phyloP scores from a whole-genome alignment of 1,284 basidiomycete species.

The Stygiomarasmius scandens region DNA sequence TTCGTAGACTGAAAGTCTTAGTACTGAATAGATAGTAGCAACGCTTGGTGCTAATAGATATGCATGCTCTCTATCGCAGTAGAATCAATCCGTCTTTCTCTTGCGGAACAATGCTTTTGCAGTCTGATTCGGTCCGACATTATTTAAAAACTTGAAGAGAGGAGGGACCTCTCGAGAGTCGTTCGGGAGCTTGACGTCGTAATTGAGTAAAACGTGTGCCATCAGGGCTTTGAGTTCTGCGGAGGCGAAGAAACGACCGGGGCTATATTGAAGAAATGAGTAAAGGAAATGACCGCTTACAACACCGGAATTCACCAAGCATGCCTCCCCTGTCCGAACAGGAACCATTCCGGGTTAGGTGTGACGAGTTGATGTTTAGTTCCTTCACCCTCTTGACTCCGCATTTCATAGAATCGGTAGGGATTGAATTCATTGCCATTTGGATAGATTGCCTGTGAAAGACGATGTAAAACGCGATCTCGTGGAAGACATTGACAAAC shows the following conservation, averaged over 20 bases:
- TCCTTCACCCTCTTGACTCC: constrained; percentile 30
- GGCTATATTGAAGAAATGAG: constrained; percentile 20
- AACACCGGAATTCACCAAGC: constrained; percentile 30
- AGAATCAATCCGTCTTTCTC: neutral
- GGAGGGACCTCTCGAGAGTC: constrained; percentile 21
- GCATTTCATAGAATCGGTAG: constrained; percentile 36
- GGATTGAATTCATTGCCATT: constrained; percentile 33
- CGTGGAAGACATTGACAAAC: neutral
- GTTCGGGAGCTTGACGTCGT: constrained; percentile 42
- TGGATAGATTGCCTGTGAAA: constrained; percentile 1
- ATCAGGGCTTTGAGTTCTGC: constrained; percentile 45
- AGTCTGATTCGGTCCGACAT: constrained; percentile 11
- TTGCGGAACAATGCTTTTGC: constrained; percentile 19
- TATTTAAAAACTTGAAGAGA: constrained; percentile 18
- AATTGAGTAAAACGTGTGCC: constrained; percentile 41
- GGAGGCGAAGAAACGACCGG: constrained; percentile 48
- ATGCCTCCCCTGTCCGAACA: constrained; percentile 47
- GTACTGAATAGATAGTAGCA: no score
- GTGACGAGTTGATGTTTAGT: constrained; percentile 37
- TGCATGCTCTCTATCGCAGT: no score
- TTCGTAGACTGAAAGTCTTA: no score
- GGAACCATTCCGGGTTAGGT: constrained; percentile 39
- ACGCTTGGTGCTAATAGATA: no score
- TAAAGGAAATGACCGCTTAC: neutral
- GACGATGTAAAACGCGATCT: no score